These are phyloP conservation scores for Xanthoconium stramineum DNA, from an alignment of 768 basidiomycete genomes.

Conservation along the genomic window DNA sequence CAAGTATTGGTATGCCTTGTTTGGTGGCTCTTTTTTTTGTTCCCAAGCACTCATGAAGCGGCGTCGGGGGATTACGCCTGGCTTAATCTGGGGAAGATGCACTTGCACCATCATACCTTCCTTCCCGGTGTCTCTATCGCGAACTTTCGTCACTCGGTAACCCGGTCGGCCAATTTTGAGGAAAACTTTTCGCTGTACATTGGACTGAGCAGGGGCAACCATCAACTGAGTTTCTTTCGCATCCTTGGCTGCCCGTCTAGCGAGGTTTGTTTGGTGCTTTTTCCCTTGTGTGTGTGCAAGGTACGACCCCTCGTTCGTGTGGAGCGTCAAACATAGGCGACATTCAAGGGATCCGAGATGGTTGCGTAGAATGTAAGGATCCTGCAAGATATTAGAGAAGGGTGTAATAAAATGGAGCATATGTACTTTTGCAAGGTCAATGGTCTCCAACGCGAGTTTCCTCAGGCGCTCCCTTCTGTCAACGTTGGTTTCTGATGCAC, in stretches of 20 bases:
- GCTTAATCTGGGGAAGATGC: slow-evolving; percentile 91
- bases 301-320: slow-evolving; percentile 99
- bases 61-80: slow-evolving; percentile 76
- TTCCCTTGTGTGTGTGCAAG: slow-evolving; percentile 99
- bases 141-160: slow-evolving; percentile 94
- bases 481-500: slow-evolving; percentile 91
- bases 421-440: slow-evolving; percentile 92
- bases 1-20: slow-evolving; percentile 96
- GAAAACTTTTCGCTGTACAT: slow-evolving; percentile 88
- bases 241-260: slow-evolving; percentile 94
- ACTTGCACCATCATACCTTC: slow-evolving; percentile 98
- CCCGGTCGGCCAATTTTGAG: slow-evolving; percentile 96
- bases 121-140: slow-evolving; percentile 85
- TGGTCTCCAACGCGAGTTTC: slow-evolving; percentile 95
- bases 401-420: neutral
- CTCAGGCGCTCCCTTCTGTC: slow-evolving; percentile 92
- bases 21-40: slow-evolving; percentile 91
- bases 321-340: slow-evolving; percentile 93
- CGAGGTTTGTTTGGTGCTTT: slow-evolving; percentile 98
- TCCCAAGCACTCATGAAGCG: slow-evolving; percentile 99
- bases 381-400: slow-evolving; percentile 44
- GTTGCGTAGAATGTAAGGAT: slow-evolving; percentile 98
- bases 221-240: slow-evolving; percentile 91
- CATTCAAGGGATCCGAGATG: slow-evolving; percentile 98
- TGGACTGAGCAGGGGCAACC: slow-evolving; percentile 78